Conservation (phyloP, 2,329 filamentous ascomycete genomes). For the Diaporthe longicolla region DNA sequence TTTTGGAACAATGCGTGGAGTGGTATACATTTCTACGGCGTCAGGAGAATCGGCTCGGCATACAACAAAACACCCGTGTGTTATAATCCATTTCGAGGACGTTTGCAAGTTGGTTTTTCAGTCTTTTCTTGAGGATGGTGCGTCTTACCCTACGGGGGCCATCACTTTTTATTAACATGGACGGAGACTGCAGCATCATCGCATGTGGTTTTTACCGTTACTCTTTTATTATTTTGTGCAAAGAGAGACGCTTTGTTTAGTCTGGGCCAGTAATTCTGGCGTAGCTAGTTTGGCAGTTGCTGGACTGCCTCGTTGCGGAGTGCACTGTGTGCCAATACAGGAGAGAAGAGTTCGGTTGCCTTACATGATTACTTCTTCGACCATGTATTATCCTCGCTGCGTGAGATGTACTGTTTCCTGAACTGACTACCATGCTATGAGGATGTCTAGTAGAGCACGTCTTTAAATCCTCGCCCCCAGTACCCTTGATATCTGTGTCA, state of each 20-base stretch:
- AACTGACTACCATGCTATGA: background rate
- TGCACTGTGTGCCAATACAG: slow-evolving; percentile 5
- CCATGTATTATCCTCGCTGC: background rate
- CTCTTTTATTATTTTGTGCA: background rate
- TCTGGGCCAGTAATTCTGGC: background rate
- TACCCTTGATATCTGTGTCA: no score
- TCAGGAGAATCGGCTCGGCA: slow-evolving; percentile 27
- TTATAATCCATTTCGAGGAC: slow-evolving; percentile 22
- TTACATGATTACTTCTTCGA: background rate
- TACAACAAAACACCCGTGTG: slow-evolving; percentile 30
- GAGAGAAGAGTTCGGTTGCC: slow-evolving; percentile 2
- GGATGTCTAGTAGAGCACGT: background rate
- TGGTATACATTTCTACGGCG: slow-evolving; percentile 23
- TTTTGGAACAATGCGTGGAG: slow-evolving; percentile 20
- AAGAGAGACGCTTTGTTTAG: background rate
- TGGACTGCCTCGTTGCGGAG: slow-evolving; percentile 7
- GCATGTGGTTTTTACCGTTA: background rate
- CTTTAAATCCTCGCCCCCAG: no score
- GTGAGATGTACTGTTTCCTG: background rate
- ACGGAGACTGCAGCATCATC: slow-evolving; percentile 13
- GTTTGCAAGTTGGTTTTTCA: slow-evolving; percentile 21
- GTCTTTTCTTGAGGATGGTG: slow-evolving; percentile 1
- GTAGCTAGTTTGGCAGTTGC: background rate
- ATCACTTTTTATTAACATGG: slow-evolving; percentile 19
- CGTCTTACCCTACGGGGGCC: slow-evolving; percentile 22